Evolutionary conservation across 495 filamentous ascomycete species (phyloP), one percentile per base, ranked within the genome.

Genomic region (Penicillium steckii): DNA sequence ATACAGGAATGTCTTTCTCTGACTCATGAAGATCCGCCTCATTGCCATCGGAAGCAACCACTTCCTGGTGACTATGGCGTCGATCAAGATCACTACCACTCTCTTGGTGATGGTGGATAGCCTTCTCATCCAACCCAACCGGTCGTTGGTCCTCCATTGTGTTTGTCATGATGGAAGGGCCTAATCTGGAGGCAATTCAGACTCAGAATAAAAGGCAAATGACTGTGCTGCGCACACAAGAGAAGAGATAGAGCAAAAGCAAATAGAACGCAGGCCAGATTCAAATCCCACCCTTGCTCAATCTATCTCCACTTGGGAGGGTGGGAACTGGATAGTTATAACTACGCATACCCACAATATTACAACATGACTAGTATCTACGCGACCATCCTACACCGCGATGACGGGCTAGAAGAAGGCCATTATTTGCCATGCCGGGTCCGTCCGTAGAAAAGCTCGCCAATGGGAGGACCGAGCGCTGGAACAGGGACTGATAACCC

Each of bases 121-220:
- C 44, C 53, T 74, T 71, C 46, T 71, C 67, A 8, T 72, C 61
- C 21, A 42, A 26, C 8, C 52, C 55, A 17, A 53, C 48, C 17
- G 50, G 61, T 35, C 40, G 50, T 17, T 59, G 50, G 33, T 60
- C 44, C 38, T 66, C 47, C 21, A 57, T 48, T 38, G 46, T 24
- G n/a, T 46, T 56, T 32, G 57, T 42, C 57, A 66, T 66, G 10
- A 19, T 55, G 33, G 40, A n/a, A n/a, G n/a, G 49, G 32, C 38
- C 24, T 25, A 26, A 22, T 29, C 29, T 23, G 42, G 41, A 46
- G 26, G 41, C 9, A 15, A 35, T 7, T 13, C 43, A 52, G 13
- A n/a, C 24, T 26, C 41, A 44, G 15, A 19, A 23, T 40, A 37
- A 6, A 9, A 26, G 12, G 21, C 10, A 8, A 30, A 29, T 15